Conservation (phyloP, 2,329 filamentous ascomycete species). For the Claviceps pazoutovae region DNA sequence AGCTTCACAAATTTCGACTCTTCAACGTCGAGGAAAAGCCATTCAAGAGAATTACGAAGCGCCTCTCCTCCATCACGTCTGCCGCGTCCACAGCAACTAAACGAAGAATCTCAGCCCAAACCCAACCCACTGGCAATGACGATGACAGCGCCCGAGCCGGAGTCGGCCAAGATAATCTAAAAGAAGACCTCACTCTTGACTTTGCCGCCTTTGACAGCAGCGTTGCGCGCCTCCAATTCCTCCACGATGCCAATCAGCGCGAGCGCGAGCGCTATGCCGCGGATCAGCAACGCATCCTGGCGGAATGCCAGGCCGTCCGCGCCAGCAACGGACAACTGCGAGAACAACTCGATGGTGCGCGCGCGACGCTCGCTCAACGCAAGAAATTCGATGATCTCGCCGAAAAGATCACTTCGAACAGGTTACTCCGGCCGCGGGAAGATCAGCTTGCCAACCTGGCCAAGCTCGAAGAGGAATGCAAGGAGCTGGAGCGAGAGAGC, state of each 20-base stretch:
- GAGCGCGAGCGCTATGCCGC: constrained; percentile 74
- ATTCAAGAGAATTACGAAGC: constrained; percentile 77
- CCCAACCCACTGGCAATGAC: constrained; percentile 27
- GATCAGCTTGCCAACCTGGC: constrained; percentile 66
- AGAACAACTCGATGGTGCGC: constrained; percentile 62
- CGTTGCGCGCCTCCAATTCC: constrained; percentile 77
- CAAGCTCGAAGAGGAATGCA: constrained; percentile 79
- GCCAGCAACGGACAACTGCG: constrained; percentile 61
- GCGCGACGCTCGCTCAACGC: constrained; percentile 59
- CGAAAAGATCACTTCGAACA: constrained; percentile 72
- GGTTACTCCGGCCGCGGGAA: constrained; percentile 65
- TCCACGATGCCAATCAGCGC: constrained; percentile 65
- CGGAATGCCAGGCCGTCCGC: constrained; percentile 63
- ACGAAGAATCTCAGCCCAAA: constrained; percentile 15
- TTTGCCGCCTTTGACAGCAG: constrained; percentile 79
- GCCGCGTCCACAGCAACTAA: constrained; percentile 30
- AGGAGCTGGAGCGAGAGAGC: constrained; percentile 73
- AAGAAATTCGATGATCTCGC: constrained; percentile 82
- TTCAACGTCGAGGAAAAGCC: constrained; percentile 85
- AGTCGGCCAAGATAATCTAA: constrained; percentile 40
- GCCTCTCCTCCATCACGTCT: constrained; percentile 55
- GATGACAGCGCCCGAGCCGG: constrained; percentile 17
- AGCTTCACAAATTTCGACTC: constrained; percentile 76
- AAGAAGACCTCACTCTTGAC: constrained; percentile 74
- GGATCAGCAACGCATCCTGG: constrained; percentile 66